These are phyloP conservation scores for Erodium chrysanthum DNA, from an alignment of 441 rosid species.

Conservation along the genomic window DNA sequence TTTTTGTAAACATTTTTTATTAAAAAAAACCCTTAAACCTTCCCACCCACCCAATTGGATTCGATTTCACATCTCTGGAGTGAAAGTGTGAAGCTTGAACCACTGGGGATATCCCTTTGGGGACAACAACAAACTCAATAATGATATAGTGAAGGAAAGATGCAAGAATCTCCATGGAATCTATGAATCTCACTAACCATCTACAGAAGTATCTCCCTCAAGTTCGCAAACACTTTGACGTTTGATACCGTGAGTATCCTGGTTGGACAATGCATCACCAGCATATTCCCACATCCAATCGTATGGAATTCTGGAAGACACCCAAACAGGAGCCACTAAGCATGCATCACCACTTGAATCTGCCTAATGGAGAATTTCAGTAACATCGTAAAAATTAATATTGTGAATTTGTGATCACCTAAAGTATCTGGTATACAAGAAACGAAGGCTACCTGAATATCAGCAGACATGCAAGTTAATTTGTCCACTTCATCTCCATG, in stretches of 20 bases:
- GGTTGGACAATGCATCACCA: constrained; percentile 37
- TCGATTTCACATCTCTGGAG: not conserved
- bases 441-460: constrained; percentile 36
- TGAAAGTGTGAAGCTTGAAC: not conserved
- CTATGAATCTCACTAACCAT: constrained; percentile 40
- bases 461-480: constrained; percentile 25
- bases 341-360: constrained; percentile 38
- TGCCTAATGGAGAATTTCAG: constrained; percentile 42
- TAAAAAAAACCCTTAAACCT: not conserved
- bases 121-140: constrained; percentile 12
- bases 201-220: constrained; percentile 75
- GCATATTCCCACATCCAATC: constrained; percentile 67
- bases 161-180: not conserved
- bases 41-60: not conserved
- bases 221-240: constrained; percentile 85
- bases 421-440: constrained; percentile 14
- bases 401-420: constrained; percentile 3
- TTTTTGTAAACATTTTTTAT: not conserved
- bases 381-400: constrained; percentile 17
- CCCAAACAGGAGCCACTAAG: constrained; percentile 50
- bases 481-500: constrained; percentile 28
- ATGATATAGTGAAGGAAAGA: constrained; percentile 13
- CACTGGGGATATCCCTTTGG: not conserved
- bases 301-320: constrained; percentile 59
- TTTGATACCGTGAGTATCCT: constrained; percentile 29